Evolutionary conservation across 768 basidiomycete species (phyloP).

Genomic region (Saitozyma podzolica): DNA sequence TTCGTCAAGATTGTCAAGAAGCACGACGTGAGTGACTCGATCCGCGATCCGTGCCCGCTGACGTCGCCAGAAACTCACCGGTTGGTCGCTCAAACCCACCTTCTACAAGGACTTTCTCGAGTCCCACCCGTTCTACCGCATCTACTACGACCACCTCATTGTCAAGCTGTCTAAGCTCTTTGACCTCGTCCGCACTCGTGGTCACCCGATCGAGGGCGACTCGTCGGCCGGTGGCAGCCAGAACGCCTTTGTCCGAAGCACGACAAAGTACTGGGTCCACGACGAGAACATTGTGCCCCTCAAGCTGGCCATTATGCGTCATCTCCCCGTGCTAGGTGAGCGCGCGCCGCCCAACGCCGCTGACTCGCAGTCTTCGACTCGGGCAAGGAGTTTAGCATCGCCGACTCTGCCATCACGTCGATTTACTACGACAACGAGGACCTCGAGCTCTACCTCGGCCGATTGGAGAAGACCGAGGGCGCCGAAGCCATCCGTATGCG

Average conservation of each 20-base stretch:
- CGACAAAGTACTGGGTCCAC: constrained; percentile 99
- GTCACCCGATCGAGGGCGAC: constrained; percentile 90
- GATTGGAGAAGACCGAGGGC: constrained; percentile 96
- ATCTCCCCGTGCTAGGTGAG: constrained; percentile 89
- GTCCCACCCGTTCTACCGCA: constrained; percentile 88
- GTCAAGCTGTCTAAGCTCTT: constrained; percentile 93
- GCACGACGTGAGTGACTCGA: constrained; percentile 54
- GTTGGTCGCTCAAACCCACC: constrained; percentile 71
- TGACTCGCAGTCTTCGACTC: constrained; percentile 74
- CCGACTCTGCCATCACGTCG: constrained; percentile 89
- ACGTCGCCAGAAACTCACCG: constrained; percentile 82
- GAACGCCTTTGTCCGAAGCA: constrained; percentile 96
- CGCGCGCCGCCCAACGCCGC: background rate
- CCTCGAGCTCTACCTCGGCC: constrained; percentile 90
- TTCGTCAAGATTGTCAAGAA: constrained; percentile 96
- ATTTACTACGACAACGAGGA: constrained; percentile 97
- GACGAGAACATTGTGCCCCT: constrained; percentile 90
- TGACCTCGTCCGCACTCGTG: constrained; percentile 89
- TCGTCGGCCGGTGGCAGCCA: constrained; percentile 89
- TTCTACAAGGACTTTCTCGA: constrained; percentile 91
- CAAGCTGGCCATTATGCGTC: constrained; percentile 85
- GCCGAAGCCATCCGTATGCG: constrained; percentile 93
- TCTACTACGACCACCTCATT: constrained; percentile 74
- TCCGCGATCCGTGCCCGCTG: background rate
- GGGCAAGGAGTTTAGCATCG: constrained; percentile 84